A percentile compares a stretch with the other conserved stretches of the same genome.
phyloP scores from a whole-genome alignment of 2,329 filamentous ascomycete species.

The Xylaria hypoxylon region DNA sequence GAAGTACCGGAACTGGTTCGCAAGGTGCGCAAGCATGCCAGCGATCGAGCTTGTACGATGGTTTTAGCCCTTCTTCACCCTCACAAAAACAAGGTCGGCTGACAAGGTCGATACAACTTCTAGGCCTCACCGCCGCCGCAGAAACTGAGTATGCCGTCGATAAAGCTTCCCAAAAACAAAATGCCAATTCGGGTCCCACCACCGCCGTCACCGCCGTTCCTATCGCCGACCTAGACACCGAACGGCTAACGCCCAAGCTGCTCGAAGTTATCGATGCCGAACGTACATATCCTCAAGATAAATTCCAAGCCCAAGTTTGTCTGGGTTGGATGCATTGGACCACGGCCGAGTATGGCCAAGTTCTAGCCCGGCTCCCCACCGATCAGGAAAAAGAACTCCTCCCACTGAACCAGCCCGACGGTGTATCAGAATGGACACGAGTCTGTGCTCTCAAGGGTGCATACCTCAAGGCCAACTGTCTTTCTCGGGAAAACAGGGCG shows the following conservation, averaged over 20 bases:
- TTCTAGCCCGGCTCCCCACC: conserved; percentile 71
- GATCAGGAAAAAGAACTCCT: conserved; percentile 68
- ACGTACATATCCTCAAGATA: conserved; percentile 64
- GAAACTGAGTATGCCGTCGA: conserved; percentile 75
- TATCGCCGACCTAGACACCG: conserved; percentile 59
- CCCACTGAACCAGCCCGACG: conserved; percentile 63
- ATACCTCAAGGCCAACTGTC: conserved; percentile 78
- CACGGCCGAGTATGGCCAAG: conserved; percentile 73
- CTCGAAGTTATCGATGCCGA: conserved; percentile 70
- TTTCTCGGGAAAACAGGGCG: conserved; percentile 61
- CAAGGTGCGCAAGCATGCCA: conserved; percentile 94
- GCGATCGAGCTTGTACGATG: conserved; percentile 81
- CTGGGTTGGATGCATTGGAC: conserved; percentile 88
- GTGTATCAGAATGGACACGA: conserved; percentile 79
- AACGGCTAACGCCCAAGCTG: conserved; percentile 62
- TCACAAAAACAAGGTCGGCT: conserved; percentile 30
- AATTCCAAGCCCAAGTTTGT: conserved; percentile 84
- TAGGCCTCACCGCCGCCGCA: conserved; percentile 77
- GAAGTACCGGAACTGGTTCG: conserved; percentile 88
- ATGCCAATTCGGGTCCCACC: conserved; percentile 54
- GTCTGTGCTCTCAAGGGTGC: conserved; percentile 83
- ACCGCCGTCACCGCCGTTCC: conserved; percentile 58
- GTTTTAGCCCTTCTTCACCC: conserved; percentile 28
- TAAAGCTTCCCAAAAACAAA: conserved; percentile 61
- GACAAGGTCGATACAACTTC: conserved; percentile 31